Conservation (phyloP, 257 asterid species). For the Knoxia roxburghii region DNA sequence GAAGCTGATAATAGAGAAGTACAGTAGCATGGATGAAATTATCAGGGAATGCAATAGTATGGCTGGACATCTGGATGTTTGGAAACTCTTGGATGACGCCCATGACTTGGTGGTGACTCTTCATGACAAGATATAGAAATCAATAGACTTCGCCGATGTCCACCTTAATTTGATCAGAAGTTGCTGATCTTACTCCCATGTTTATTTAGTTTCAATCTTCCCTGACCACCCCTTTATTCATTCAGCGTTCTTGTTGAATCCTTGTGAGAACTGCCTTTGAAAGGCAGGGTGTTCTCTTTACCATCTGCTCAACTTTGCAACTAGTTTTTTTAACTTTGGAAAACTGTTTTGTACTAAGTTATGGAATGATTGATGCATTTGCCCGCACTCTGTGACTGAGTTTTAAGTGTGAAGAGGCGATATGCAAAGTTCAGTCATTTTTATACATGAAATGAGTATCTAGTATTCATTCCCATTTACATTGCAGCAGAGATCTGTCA, state of each 20-base stretch:
- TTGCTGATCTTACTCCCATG: not conserved
- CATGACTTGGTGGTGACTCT: conserved; percentile 78
- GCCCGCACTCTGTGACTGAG: conserved; percentile 39
- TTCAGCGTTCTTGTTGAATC: conserved; percentile 8
- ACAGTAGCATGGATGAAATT: conserved; percentile 84
- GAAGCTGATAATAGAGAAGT: conserved; percentile 76
- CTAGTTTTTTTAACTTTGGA: conserved; percentile 8
- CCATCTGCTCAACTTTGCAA: not conserved
- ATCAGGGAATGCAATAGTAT: conserved; percentile 80
- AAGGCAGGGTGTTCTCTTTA: conserved; percentile 8
- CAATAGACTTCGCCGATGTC: not conserved
- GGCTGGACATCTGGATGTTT: conserved; percentile 79
- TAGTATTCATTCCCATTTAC: not conserved
- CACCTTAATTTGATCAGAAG: not conserved
- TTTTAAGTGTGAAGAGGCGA: conserved; percentile 40
- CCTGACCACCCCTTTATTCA: not conserved
- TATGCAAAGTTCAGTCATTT: conserved; percentile 16
- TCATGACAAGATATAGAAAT: conserved; percentile 59
- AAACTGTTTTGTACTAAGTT: conserved; percentile 9
- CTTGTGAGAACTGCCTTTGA: conserved; percentile 7
- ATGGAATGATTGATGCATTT: conserved; percentile 16
- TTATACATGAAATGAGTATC: not conserved
- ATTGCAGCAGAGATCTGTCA: not conserved
- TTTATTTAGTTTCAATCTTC: not conserved
- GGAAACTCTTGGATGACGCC: conserved; percentile 86